Base-by-base conservation (phyloP, 805 yeast species). In the Wickerhamiella parazyma region DNA sequence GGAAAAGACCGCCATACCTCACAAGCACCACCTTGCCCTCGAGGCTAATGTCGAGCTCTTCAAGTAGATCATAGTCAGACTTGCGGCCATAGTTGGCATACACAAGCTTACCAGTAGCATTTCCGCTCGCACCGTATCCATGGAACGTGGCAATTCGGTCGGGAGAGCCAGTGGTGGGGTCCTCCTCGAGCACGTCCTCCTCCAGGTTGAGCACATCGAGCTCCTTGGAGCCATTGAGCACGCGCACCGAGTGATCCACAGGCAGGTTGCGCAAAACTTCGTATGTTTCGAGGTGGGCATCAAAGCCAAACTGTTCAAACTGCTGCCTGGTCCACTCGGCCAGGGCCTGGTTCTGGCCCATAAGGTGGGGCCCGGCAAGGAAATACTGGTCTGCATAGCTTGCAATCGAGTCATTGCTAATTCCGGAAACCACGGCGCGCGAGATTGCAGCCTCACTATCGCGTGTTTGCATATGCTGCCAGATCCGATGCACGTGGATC, bases 111-210 rank as follows among this genome's bases (percentile, higher is more conserved):
- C 76, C 80, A 4, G 85, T 78, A 36, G 76, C 82, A 52, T 80
- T 78, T 33, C 91, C 93, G 45, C 71, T 69, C 8, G 82, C 86
- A 4, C 83, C 75, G 54, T 78, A 81, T 1, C 84, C 86, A 55
- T 78, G 78, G 64, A 81, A 82, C 0, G 85, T 76, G 11, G 86
- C 87, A 20, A 78, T 69, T 28, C 68, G 59, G 47, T 69, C 72
- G 22, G 65, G 65, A n/a, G 58, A 55, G 7, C 55, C 53, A 1
- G 78, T 61, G 10, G 73, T 70, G 11, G 71, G 67, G 54, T 76
- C 81, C 33, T 71, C 72, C 38, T 63, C 60, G 41, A 81, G 54
- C 14, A 54, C 65, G 48, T 73, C 78, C 55, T 73, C 79, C 36
- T 62, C 66, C 33, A 74, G 62, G 4, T 72, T 60, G 6, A 89